phyloP scores from a whole-genome alignment of 192 early-diverging fungal species.

The Bifiguratus adelaidae region DNA sequence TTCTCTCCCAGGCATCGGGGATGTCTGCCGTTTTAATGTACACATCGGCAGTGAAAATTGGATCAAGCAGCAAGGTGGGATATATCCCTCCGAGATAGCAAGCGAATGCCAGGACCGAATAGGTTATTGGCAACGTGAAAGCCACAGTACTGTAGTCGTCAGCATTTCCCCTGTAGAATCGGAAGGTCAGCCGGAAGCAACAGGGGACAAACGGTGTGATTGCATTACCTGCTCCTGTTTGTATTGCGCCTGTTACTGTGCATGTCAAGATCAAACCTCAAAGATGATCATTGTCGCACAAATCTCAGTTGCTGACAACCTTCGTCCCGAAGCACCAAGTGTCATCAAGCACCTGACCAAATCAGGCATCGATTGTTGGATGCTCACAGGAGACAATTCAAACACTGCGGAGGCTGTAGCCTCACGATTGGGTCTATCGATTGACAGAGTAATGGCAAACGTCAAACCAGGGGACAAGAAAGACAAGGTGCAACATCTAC shows the following conservation, averaged over 20 bases:
- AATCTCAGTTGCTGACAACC: slow-evolving; percentile 52
- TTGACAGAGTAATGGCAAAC: slow-evolving; percentile 38
- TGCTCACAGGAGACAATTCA: slow-evolving; percentile 70
- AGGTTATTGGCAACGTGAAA: slow-evolving; percentile 37
- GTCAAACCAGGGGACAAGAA: slow-evolving; percentile 70
- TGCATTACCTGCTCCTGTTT: slow-evolving; percentile 20
- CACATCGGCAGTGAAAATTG: slow-evolving; percentile 52
- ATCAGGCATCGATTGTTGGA: slow-evolving; percentile 56
- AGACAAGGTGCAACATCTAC: slow-evolving; percentile 44
- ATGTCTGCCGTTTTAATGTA: slow-evolving; percentile 26
- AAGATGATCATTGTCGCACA: slow-evolving; percentile 36
- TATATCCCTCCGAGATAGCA: slow-evolving; percentile 19
- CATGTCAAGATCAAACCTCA: slow-evolving; percentile 6
- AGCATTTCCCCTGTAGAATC: slow-evolving; percentile 26
- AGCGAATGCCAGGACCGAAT: slow-evolving; percentile 9
- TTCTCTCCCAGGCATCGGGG: not conserved
- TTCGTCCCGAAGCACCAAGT: slow-evolving; percentile 41
- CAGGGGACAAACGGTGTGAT: no score
- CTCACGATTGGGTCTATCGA: slow-evolving; percentile 47
- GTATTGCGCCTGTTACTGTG: slow-evolving; percentile 20
- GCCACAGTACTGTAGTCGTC: slow-evolving; percentile 45
- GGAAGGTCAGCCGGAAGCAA: not conserved
- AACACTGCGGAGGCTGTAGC: slow-evolving; percentile 54
- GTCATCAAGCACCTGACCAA: slow-evolving; percentile 35
- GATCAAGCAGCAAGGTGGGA: slow-evolving; percentile 45